phyloP scores from a whole-genome alignment of 805 yeast genomes.

The Starmerella riodocensis region DNA sequence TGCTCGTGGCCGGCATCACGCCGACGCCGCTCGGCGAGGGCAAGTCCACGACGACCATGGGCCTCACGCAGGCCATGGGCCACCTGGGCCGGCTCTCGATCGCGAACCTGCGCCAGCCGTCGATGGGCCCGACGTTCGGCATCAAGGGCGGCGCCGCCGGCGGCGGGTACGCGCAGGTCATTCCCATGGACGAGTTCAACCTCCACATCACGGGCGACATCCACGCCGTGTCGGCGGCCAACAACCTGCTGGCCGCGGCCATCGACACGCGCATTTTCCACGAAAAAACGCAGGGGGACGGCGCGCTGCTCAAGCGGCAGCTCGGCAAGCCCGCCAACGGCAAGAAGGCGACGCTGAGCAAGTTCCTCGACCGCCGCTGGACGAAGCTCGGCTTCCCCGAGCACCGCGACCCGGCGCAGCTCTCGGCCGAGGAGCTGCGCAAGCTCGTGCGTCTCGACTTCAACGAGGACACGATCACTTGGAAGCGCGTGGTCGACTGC shows the following conservation, averaged over 20 bases:
- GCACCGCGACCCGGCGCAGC: slow-evolving; percentile 55
- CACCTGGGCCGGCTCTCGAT: slow-evolving; percentile 68
- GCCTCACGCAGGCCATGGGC: slow-evolving; percentile 87
- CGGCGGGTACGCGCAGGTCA: slow-evolving; percentile 94
- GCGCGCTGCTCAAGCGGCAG: slow-evolving; percentile 57
- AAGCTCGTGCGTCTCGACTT: slow-evolving; percentile 74
- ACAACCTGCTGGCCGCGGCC: slow-evolving; percentile 88
- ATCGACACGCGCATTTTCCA: slow-evolving; percentile 95
- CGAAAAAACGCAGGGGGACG: slow-evolving; percentile 72
- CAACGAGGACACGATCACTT: slow-evolving; percentile 78
- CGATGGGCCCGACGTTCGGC: slow-evolving; percentile 98
- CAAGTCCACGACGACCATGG: slow-evolving; percentile 91
- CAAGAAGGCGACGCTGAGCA: slow-evolving; percentile 71
- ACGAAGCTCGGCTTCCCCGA: slow-evolving; percentile 63
- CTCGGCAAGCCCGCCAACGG: slow-evolving; percentile 64
- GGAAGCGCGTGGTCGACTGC: slow-evolving; percentile 87
- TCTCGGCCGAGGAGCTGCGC: slow-evolving; percentile 60
- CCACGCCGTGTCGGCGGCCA: slow-evolving; percentile 91
- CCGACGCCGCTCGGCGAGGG: slow-evolving; percentile 99
- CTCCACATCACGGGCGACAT: slow-evolving; percentile 96
- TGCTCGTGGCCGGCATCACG: slow-evolving; percentile 91
- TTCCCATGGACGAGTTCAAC: slow-evolving; percentile 98
- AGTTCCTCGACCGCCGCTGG: slow-evolving; percentile 42
- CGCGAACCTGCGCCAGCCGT: slow-evolving; percentile 94
- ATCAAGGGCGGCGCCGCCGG: slow-evolving; percentile 99